Evolutionary conservation across 331 rosid species (phyloP).

Genomic region (Erythrophleum ivorense): DNA sequence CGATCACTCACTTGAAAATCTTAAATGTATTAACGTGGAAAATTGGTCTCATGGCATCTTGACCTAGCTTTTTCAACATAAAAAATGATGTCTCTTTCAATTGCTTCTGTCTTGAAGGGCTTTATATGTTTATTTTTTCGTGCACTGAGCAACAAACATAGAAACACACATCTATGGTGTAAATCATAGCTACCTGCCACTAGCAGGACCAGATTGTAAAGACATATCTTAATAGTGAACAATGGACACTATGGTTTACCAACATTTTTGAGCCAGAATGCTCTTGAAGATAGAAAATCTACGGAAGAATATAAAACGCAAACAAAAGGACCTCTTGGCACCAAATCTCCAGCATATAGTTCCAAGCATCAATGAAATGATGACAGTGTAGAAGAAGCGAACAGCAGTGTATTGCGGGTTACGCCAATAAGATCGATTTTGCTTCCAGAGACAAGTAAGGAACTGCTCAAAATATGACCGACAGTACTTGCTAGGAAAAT

Average conservation of each 20-base stretch:
- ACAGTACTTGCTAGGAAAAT: conserved; percentile 83
- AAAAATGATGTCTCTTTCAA: conserved; percentile 27
- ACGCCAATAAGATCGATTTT: conserved; percentile 96
- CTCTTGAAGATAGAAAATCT: conserved; percentile 22
- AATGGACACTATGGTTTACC: conserved; percentile 5
- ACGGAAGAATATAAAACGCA: background rate
- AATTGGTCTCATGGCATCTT: conserved; percentile 10
- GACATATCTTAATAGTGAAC: conserved; percentile 3
- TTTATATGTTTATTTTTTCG: too few relatives aligned
- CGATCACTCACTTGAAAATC: background rate
- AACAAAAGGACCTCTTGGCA: conserved; percentile 67
- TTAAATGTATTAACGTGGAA: background rate
- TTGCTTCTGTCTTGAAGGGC: conserved; percentile 14
- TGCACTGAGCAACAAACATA: background rate
- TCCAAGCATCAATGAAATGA: conserved; percentile 95
- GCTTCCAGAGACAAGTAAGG: conserved; percentile 98
- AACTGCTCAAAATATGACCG: conserved; percentile 87
- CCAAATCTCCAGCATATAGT: conserved; percentile 99
- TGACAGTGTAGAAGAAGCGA: conserved; percentile 91
- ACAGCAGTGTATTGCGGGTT: conserved; percentile 97
- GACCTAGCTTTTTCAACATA: conserved; percentile 14
- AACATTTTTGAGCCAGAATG: conserved; percentile 10
- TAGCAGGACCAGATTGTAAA: conserved; percentile 21
- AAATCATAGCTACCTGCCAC: conserved; percentile 16
- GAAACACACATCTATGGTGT: background rate